Conservation (phyloP, 2,329 filamentous ascomycete species). For the Rachicladosporium sp. region DNA sequence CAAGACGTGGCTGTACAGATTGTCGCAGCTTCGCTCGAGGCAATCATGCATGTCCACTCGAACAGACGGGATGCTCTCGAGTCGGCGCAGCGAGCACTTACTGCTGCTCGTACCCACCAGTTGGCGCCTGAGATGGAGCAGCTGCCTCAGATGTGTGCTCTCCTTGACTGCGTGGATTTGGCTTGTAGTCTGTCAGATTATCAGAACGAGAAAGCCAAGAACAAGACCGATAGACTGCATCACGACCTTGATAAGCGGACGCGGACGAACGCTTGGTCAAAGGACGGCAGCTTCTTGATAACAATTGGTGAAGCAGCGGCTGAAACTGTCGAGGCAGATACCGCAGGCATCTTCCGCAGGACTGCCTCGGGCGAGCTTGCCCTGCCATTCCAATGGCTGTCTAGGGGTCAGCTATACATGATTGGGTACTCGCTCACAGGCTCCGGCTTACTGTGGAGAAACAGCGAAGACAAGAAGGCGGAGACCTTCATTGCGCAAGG, state of each 20-base stretch:
- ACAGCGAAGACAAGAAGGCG: slow-evolving; percentile 42
- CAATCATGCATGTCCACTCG: slow-evolving; percentile 54
- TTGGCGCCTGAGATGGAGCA: slow-evolving; percentile 47
- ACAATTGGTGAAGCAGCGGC: slow-evolving; percentile 26
- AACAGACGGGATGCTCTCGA: slow-evolving; percentile 54
- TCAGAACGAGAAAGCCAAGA: slow-evolving; percentile 41
- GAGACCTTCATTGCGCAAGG: slow-evolving; percentile 47
- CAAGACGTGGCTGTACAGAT: slow-evolving; percentile 46
- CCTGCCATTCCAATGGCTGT: slow-evolving; percentile 48
- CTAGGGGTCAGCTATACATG: slow-evolving; percentile 46
- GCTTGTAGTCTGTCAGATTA: slow-evolving; percentile 48
- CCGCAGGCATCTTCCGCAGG: slow-evolving; percentile 33
- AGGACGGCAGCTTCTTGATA: slow-evolving; percentile 29
- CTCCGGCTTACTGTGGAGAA: slow-evolving; percentile 42
- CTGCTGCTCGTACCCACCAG: slow-evolving; percentile 61
- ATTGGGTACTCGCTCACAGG: slow-evolving; percentile 49
- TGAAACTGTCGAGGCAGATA: slow-evolving; percentile 26
- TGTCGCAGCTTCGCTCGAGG: slow-evolving; percentile 55
- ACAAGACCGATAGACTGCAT: slow-evolving; percentile 53
- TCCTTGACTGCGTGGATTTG: slow-evolving; percentile 58
- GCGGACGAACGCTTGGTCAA: slow-evolving; percentile 17
- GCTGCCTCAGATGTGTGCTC: slow-evolving; percentile 53
- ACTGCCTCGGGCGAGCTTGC: slow-evolving; percentile 25
- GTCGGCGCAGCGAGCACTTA: slow-evolving; percentile 59
- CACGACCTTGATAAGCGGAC: slow-evolving; percentile 45